Conservation (phyloP, 257 asterid genomes). For the Ophiorrhiza pumila region DNA sequence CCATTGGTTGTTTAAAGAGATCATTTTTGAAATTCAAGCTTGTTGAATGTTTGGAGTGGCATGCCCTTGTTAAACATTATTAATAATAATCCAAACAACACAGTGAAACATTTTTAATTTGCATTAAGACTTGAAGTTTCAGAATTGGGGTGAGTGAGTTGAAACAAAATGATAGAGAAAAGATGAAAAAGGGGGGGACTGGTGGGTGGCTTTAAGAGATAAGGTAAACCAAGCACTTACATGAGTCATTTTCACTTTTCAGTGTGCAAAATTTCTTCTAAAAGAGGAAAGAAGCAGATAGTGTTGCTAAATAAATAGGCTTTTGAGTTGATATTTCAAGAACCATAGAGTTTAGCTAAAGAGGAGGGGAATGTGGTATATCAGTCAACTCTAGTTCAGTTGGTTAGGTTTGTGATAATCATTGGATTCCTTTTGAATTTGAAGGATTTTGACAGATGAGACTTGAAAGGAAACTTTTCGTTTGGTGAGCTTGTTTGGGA, state of each 20-base stretch:
- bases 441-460: not conserved
- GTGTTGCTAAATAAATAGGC: conserved; percentile 15
- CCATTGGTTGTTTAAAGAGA: too few species aligned
- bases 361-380: conserved; percentile 11
- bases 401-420: conserved; percentile 13
- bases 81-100: too few species aligned
- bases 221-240: conserved; percentile 23
- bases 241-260: conserved; percentile 24
- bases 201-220: conserved; percentile 21
- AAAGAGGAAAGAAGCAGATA: conserved; percentile 5
- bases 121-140: not conserved
- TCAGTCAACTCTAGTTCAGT: conserved; percentile 21
- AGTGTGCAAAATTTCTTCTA: conserved; percentile 6
- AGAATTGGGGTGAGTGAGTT: not conserved
- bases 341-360: not conserved
- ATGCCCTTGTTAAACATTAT: too few species aligned
- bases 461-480: too few species aligned
- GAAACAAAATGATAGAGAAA: conserved; percentile 22
- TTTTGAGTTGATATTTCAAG: conserved; percentile 7
- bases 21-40: not conserved
- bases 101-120: too few species aligned
- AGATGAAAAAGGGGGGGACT: conserved; percentile 9
- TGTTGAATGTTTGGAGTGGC: too few species aligned
- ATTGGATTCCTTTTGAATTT: not conserved
- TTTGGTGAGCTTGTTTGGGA: not conserved